phyloP scores from a whole-genome alignment of 345 rosid species.

The Barbarea vulgaris region DNA sequence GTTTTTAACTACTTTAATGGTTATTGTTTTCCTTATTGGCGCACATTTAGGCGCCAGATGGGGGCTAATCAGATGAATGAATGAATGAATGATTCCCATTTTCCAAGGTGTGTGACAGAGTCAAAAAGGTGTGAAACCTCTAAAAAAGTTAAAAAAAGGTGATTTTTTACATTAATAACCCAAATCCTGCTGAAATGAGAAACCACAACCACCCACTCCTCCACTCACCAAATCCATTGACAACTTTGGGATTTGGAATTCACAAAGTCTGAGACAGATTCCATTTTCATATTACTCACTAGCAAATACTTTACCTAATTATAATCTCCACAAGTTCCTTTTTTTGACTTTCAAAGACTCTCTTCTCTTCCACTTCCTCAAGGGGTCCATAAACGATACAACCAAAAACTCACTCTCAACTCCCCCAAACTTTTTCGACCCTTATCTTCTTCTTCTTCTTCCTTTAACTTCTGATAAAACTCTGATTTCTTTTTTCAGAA shows the following conservation, averaged over 20 bases:
- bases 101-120: constrained; percentile 33
- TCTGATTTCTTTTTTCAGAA: constrained; percentile 24
- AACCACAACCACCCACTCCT: constrained; percentile 43
- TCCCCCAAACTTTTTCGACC: constrained; percentile 4
- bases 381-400: constrained; percentile 21
- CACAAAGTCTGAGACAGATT: constrained; percentile 35
- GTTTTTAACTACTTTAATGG: constrained; percentile 30
- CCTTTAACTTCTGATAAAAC: constrained; percentile 20
- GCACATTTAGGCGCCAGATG: constrained; percentile 26
- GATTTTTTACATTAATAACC: constrained; percentile 14
- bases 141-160: background rate
- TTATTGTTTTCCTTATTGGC: background rate
- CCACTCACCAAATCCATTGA: constrained; percentile 47
- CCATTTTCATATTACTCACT: constrained; percentile 32
- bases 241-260: constrained; percentile 29
- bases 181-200: constrained; percentile 28
- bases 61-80: constrained; percentile 15
- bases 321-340: constrained; percentile 1
- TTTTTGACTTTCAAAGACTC: constrained; percentile 40
- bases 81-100: constrained; percentile 26
- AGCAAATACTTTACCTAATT: constrained; percentile 33
- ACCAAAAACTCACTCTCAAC: constrained; percentile 33
- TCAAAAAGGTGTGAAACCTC: constrained; percentile 31
- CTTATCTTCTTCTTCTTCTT: constrained; percentile 35
- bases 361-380: constrained; percentile 31